These are phyloP conservation scores for Rhizoclosmatium globosum DNA, from an alignment of 192 early-diverging fungal genomes.

Conservation along the genomic window DNA sequence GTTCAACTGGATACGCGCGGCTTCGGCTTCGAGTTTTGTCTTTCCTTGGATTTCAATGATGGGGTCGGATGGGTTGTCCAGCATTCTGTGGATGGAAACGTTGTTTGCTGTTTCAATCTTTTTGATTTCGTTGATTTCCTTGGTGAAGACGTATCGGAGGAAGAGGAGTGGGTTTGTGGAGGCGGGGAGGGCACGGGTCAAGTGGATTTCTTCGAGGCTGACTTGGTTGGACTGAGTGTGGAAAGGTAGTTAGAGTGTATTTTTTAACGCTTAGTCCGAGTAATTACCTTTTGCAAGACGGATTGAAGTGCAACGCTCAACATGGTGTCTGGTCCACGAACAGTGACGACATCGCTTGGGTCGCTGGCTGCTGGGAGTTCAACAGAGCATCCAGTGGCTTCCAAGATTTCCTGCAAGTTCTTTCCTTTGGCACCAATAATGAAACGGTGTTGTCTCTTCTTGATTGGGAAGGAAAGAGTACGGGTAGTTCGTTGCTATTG, in stretches of 20 bases:
- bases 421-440: slow-evolving; percentile 83
- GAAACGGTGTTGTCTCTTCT: slow-evolving; percentile 94
- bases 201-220: slow-evolving; percentile 76
- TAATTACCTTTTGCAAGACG: slow-evolving; percentile 76
- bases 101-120: slow-evolving; percentile 78
- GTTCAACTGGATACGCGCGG: slow-evolving; percentile 66
- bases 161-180: slow-evolving; percentile 62
- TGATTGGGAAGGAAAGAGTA: slow-evolving; percentile 73
- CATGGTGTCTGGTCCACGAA: slow-evolving; percentile 80
- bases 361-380: slow-evolving; percentile 77
- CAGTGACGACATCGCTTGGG: slow-evolving; percentile 75
- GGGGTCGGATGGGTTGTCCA: slow-evolving; percentile 31
- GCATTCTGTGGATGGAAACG: slow-evolving; percentile 33
- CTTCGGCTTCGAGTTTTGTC: slow-evolving; percentile 63
- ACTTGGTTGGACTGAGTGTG: slow-evolving; percentile 70
- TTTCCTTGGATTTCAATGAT: slow-evolving; percentile 83
- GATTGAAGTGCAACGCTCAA: slow-evolving; percentile 77
- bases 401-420: slow-evolving; percentile 82
- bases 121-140: slow-evolving; percentile 72
- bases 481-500: slow-evolving; percentile 64
- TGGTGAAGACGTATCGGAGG: slow-evolving; percentile 74
- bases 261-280: slow-evolving; percentile 1
- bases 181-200: slow-evolving; percentile 61
- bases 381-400: slow-evolving; percentile 88
- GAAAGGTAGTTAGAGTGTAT: slow-evolving; percentile 16